A percentile compares a stretch with the other conserved stretches of the same genome.
phyloP scores from a whole-genome alignment of 768 basidiomycete species.

The Russula brevipes region DNA sequence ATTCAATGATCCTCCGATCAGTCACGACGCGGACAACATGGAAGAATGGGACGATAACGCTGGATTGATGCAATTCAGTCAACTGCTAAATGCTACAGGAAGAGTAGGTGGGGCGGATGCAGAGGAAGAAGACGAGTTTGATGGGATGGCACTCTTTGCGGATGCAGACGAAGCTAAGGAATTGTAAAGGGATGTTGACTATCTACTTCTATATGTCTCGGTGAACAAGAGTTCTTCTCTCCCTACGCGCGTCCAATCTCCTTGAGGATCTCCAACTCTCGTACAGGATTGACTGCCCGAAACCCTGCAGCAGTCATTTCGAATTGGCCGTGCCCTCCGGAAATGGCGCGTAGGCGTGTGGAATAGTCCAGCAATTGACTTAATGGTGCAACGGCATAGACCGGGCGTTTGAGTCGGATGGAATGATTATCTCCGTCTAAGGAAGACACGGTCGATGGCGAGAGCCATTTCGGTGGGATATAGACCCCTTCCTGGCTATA shows the following conservation, averaged over 20 bases:
- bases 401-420: constrained; percentile 50
- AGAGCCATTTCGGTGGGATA: constrained; percentile 68
- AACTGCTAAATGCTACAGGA: constrained; percentile 55
- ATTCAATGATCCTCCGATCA: constrained; percentile 33
- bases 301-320: constrained; percentile 81
- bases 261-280: constrained; percentile 65
- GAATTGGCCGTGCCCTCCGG: constrained; percentile 77
- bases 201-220: constrained; percentile 18
- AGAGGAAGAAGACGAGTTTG: constrained; percentile 73
- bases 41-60: constrained; percentile 38
- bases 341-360: constrained; percentile 68
- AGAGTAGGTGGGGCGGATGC: constrained; percentile 52
- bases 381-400: constrained; percentile 71
- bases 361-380: constrained; percentile 79
- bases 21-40: constrained; percentile 30
- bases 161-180: constrained; percentile 77
- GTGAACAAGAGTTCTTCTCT: background rate
- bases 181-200: constrained; percentile 33
- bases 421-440: constrained; percentile 28
- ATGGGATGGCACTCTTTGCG: constrained; percentile 67
- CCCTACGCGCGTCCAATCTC: constrained; percentile 71
- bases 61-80: constrained; percentile 72
- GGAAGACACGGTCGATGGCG: constrained; percentile 50
- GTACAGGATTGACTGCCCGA: constrained; percentile 52
- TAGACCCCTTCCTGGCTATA: constrained; percentile 64